phyloP scores from a whole-genome alignment of 768 basidiomycete species.

The Pholiota conissans region DNA sequence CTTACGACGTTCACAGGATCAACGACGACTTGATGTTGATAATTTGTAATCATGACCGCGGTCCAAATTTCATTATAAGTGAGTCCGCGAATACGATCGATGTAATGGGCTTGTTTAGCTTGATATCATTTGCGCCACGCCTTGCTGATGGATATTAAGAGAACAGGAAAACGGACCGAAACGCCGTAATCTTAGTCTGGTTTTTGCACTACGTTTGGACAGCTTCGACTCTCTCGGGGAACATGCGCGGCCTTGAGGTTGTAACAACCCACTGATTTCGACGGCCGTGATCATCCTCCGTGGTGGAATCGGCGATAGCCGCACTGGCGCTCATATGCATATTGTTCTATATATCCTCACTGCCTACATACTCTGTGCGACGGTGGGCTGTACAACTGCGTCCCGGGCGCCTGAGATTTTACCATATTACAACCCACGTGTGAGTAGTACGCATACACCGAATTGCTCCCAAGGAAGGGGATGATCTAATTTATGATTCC shows the following conservation, averaged over 20 bases:
- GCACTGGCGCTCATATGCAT: background rate
- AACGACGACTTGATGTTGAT: slow-evolving; percentile 4
- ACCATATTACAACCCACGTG: background rate
- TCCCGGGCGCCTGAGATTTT: background rate
- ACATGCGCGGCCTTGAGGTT: background rate
- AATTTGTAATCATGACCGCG: slow-evolving; percentile 7
- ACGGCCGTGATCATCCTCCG: background rate
- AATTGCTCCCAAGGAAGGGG: background rate
- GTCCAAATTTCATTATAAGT: background rate
- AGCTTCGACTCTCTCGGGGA: background rate
- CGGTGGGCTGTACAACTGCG: background rate
- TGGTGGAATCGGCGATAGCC: background rate
- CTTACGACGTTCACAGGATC: slow-evolving; percentile 16
- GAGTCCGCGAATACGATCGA: background rate
- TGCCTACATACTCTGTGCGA: background rate
- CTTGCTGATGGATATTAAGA: background rate
- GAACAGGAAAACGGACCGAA: background rate
- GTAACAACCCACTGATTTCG: background rate
- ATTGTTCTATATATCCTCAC: background rate
- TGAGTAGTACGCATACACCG: background rate
- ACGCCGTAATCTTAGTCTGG: background rate
- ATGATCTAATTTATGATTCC: background rate
- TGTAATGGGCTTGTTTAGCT: background rate
- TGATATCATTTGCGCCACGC: background rate
- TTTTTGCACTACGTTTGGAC: background rate